Base-by-base conservation (phyloP, 169 alveolate genomes). In the Plasmodium gallinaceum region DNA sequence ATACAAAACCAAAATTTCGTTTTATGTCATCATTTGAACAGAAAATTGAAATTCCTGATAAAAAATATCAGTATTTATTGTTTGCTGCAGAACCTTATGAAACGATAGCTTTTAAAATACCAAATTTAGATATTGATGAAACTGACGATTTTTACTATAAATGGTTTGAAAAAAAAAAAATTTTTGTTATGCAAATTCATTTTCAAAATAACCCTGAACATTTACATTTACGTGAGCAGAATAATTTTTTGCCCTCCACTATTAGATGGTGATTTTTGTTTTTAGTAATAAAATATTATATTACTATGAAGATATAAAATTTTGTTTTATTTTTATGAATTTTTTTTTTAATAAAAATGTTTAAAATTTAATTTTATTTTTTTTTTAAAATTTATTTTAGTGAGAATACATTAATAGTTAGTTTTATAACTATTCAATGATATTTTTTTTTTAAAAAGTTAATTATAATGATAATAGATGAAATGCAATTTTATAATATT, bases 31-130 rank as follows among this genome's bases (percentile, higher is more conserved):
- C 99, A 42, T 98, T 96, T 93, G 99, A 98, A 65, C 98, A 98
- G 86, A 97, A 97, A 93, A 93, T 96, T 58, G 98, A 96, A 85
- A 62, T 97, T 9, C 98, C 99, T 39, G 98, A 98, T 88, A 97
- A 98, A 66, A 97, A 97, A 80, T 98, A 97, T 88, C 98, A 99
- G 88, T 99, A 97, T 93, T 95, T 99, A 26, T 96, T 99, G 5
- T 97, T 99, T 91, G 99, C 99, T 12, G 99, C 99, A 8, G 99
- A 98, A 80, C 99, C 99, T 0, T 99, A 98, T 94, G 99, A 99
- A 90, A 98, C 98, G 52, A 95, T 99, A 45, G 99, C 98, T n/a
- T 97, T 98, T 86, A 98, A 97, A 93, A 96, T 98, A 12, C 99
- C 99, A 7, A 98, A 97, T 92, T 71, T 91, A 88, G 98, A 96